A percentile compares a stretch with the other conserved stretches of the same genome.
phyloP scores from a whole-genome alignment of 192 early-diverging fungal species.

The Dissophora globulifera region DNA sequence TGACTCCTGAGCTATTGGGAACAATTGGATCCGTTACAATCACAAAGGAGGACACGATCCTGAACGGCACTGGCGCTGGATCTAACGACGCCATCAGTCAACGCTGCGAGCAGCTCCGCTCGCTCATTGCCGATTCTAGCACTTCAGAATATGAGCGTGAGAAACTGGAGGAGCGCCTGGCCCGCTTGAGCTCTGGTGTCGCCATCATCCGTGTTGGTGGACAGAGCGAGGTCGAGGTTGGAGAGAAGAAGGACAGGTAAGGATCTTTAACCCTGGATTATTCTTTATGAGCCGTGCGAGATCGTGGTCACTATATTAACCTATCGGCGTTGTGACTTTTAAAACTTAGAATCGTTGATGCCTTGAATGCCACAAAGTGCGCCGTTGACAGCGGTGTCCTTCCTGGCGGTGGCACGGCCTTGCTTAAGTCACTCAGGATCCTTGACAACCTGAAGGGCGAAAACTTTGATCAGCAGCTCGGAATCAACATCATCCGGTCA shows the following conservation, averaged over 20 bases:
- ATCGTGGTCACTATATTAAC: no score
- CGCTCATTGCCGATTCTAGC: conserved; percentile 79
- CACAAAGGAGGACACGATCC: conserved; percentile 99
- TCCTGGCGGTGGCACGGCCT: conserved; percentile 97
- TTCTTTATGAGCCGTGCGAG: not conserved
- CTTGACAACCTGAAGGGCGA: conserved; percentile 85
- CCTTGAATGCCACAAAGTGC: conserved; percentile 97
- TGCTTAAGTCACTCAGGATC: conserved; percentile 92
- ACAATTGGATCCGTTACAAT: conserved; percentile 88
- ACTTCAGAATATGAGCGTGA: conserved; percentile 99
- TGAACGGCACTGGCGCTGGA: conserved; percentile 93
- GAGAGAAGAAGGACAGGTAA: conserved; percentile 99
- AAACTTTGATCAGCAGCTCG: conserved; percentile 99
- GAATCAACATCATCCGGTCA: conserved; percentile 94
- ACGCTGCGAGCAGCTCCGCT: conserved; percentile 98
- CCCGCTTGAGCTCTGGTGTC: conserved; percentile 97
- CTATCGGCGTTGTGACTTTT: no score
- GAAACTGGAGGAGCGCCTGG: conserved; percentile 99
- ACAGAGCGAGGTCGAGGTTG: conserved; percentile 97
- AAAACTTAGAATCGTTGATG: conserved; percentile 87
- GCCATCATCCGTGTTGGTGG: conserved; percentile 99
- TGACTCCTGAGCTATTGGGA: conserved; percentile 91
- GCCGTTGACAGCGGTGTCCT: conserved; percentile 99
- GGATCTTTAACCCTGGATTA: not conserved
- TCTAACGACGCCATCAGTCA: conserved; percentile 88